phyloP scores from a whole-genome alignment of 352 stramenopile genomes.

The Pythium scleroteichum region DNA sequence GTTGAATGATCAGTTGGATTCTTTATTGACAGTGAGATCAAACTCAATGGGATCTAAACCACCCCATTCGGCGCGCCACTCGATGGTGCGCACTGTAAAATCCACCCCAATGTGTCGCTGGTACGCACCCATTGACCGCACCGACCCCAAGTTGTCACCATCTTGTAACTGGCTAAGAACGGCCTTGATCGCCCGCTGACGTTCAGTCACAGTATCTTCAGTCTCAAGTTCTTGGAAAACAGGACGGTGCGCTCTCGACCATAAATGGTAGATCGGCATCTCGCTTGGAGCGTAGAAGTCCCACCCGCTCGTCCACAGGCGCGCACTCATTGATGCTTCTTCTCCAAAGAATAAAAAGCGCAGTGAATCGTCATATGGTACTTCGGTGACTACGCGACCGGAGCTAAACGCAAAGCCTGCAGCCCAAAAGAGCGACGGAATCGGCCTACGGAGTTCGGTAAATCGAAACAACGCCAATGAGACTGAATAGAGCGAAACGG shows the following conservation, averaged over 20 bases:
- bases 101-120: conserved; percentile 53
- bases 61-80: conserved; percentile 63
- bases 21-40: conserved; percentile 37
- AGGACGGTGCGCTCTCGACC: conserved; percentile 75
- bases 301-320: conserved; percentile 90
- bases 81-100: conserved; percentile 39
- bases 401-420: conserved; percentile 75
- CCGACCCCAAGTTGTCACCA: conserved; percentile 30
- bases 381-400: conserved; percentile 48
- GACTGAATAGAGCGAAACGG: background rate
- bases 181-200: conserved; percentile 31
- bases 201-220: conserved; percentile 29
- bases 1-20: background rate
- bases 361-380: conserved; percentile 86
- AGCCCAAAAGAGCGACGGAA: conserved; percentile 69
- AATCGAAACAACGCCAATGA: background rate
- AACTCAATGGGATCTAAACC: conserved; percentile 62
- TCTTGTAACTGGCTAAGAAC: conserved; percentile 18
- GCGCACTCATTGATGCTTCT: conserved; percentile 89
- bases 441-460: conserved; percentile 31
- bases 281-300: conserved; percentile 89
- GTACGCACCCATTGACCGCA: conserved; percentile 48
- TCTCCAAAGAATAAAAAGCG: conserved; percentile 95
- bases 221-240: conserved; percentile 76
- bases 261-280: conserved; percentile 89